A percentile compares a stretch with the other conserved stretches of the same genome.
Evolutionary conservation across 2,329 filamentous ascomycete species (phyloP).

Genomic region (Fusarium palustre): DNA sequence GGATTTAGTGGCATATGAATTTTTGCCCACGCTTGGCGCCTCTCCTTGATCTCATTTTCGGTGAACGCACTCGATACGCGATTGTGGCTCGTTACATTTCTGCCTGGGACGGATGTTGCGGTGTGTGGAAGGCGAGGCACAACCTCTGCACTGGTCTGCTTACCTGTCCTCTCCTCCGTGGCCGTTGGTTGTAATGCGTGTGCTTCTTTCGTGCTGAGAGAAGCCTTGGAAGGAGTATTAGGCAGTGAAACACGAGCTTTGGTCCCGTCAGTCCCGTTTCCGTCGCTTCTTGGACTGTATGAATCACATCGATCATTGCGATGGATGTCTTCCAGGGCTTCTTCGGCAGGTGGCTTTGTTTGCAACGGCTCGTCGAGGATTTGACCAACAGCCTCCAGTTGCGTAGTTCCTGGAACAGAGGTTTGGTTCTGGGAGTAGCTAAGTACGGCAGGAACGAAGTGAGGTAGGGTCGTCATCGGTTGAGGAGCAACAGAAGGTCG

Average conservation of each 20-base stretch:
- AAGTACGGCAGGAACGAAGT: not conserved
- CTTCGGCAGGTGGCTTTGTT: slow-evolving; percentile 49
- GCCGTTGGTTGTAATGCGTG: not conserved
- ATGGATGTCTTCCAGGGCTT: slow-evolving; percentile 34
- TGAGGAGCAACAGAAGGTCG: slow-evolving; percentile 9
- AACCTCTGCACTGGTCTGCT: not conserved
- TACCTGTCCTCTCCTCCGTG: not conserved
- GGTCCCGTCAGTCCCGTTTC: slow-evolving; percentile 7
- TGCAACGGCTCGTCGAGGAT: slow-evolving; percentile 28
- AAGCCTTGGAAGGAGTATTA: slow-evolving; percentile 17
- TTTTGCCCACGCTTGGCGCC: slow-evolving; percentile 51
- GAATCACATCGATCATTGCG: not conserved
- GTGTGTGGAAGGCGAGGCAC: not conserved
- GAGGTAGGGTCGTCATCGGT: not conserved
- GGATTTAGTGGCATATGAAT: slow-evolving; percentile 51
- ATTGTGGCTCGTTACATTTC: slow-evolving; percentile 2
- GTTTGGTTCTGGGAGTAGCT: not conserved
- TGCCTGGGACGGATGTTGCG: not conserved
- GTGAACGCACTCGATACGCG: slow-evolving; percentile 46
- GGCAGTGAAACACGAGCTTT: slow-evolving; percentile 44
- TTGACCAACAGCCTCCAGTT: not conserved
- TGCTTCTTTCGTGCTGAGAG: not conserved
- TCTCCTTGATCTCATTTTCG: slow-evolving; percentile 48
- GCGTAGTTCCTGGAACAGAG: not conserved
- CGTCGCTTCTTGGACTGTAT: slow-evolving; percentile 17